These are phyloP conservation scores for Lotmaria passim DNA, from an alignment of 208 protist genomes.

Conservation along the genomic window DNA sequence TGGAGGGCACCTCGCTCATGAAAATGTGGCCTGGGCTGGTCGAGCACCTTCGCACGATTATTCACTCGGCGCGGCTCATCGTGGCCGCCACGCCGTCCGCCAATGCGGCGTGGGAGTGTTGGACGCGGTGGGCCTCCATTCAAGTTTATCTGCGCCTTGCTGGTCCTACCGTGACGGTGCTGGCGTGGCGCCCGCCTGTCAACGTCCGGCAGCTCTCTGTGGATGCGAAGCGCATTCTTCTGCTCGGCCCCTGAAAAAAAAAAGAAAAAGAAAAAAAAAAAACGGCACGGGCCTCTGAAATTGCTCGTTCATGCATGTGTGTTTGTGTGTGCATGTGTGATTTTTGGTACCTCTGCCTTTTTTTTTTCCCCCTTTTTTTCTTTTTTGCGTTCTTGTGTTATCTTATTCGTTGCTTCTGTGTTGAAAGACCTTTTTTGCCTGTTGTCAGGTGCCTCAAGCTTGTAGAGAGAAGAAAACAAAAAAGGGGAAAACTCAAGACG, in stretches of 20 bases:
- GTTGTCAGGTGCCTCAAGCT: too few species aligned
- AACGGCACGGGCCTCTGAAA: neutral
- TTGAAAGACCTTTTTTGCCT: too few species aligned
- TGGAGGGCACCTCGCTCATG: conserved; percentile 21
- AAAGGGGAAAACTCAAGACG: too few species aligned
- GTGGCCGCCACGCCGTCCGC: neutral
- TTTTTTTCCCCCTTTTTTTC: too few species aligned
- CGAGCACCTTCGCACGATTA: conserved; percentile 16
- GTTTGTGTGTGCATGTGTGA: too few species aligned
- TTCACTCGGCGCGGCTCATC: conserved; percentile 9
- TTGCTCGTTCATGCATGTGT: too few species aligned
- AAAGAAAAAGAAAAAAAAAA: neutral
- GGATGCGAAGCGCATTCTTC: conserved; percentile 18
- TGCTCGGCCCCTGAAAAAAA: neutral
- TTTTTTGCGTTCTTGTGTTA: too few species aligned
- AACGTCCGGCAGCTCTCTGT: conserved; percentile 15
- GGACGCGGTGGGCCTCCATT: conserved; percentile 25
- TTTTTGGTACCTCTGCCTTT: too few species aligned
- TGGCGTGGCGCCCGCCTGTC: conserved; percentile 20
- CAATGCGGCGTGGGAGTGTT: conserved; percentile 13
- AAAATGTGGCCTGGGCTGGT: conserved; percentile 17
- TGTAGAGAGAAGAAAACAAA: too few species aligned
- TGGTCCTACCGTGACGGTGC: conserved; percentile 13
- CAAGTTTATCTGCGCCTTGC: conserved; percentile 28
- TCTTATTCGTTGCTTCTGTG: too few species aligned